Conservation (phyloP, 331 rosid species). For the Quercus phellos region DNA sequence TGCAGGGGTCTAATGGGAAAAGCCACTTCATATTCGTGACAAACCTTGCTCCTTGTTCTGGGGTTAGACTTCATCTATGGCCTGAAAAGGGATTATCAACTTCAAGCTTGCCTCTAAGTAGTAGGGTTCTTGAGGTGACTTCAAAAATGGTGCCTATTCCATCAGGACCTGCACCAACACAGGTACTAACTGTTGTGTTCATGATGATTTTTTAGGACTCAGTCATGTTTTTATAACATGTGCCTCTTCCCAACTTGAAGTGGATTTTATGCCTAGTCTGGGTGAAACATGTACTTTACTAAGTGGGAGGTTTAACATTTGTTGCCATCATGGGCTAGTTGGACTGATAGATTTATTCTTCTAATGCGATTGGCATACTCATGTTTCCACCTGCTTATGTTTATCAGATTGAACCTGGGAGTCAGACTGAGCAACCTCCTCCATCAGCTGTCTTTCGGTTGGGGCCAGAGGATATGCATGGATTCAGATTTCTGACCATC, state of each 20-base stretch:
- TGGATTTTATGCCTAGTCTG: conserved; percentile 9
- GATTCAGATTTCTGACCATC: conserved; percentile 90
- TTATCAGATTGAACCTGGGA: conserved; percentile 87
- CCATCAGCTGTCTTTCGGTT: conserved; percentile 81
- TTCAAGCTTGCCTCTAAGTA: conserved; percentile 49
- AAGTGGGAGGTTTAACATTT: neutral
- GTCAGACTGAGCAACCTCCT: conserved; percentile 98
- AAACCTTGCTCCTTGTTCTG: conserved; percentile 94
- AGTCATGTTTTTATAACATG: neutral
- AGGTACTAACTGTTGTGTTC: conserved; percentile 41
- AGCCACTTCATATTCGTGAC: conserved; percentile 90
- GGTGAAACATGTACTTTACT: conserved; percentile 9
- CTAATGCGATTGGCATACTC: conserved; percentile 17
- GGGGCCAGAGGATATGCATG: conserved; percentile 82
- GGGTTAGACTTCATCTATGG: conserved; percentile 94
- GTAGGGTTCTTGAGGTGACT: conserved; percentile 80
- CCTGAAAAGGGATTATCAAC: conserved; percentile 72
- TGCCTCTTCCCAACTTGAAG: conserved; percentile 1
- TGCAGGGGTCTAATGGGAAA: conserved; percentile 80
- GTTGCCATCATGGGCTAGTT: conserved; percentile 1
- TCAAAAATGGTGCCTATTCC: conserved; percentile 93
- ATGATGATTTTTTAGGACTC: neutral
- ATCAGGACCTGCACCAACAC: conserved; percentile 96
- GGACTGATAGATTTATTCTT: conserved; percentile 11
- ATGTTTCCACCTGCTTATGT: conserved; percentile 23